Conservation (phyloP, 202 grass and related monocot genomes). For the Zizania palustris region DNA sequence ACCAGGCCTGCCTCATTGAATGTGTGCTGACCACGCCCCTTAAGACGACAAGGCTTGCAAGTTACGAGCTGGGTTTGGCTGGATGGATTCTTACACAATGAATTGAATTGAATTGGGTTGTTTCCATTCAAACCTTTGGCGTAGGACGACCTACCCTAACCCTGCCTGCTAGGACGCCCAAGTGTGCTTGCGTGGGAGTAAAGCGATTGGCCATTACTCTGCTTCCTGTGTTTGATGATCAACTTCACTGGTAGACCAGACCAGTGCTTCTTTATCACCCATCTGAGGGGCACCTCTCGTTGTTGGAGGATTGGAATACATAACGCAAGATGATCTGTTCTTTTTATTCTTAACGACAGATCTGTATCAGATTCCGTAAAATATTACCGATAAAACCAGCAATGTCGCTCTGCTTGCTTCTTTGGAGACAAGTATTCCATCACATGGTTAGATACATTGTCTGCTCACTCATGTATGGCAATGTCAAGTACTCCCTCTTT, state of each 20-base stretch:
- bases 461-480: slow-evolving; percentile 37
- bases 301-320: slow-evolving; percentile 45
- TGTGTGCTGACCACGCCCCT: slow-evolving; percentile 37
- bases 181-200: slow-evolving; percentile 38
- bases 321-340: slow-evolving; percentile 37
- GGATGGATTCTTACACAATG: slow-evolving; percentile 44
- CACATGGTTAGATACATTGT: slow-evolving; percentile 60
- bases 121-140: slow-evolving; percentile 45
- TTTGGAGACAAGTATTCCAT: slow-evolving; percentile 60
- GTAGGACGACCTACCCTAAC: slow-evolving; percentile 50
- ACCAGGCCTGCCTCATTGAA: slow-evolving; percentile 55
- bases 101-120: slow-evolving; percentile 53
- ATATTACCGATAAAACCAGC: slow-evolving; percentile 46
- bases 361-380: slow-evolving; percentile 58
- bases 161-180: no score
- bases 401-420: slow-evolving; percentile 57
- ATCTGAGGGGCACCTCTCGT: slow-evolving; percentile 46
- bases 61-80: slow-evolving; percentile 55
- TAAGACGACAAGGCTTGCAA: slow-evolving; percentile 40
- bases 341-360: slow-evolving; percentile 36
- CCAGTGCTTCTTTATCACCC: slow-evolving; percentile 40
- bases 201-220: slow-evolving; percentile 39
- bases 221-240: slow-evolving; percentile 32
- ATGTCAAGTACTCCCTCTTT: no score
- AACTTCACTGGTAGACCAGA: slow-evolving; percentile 17